Evolutionary conservation across 805 yeast genomes (phyloP).

Genomic region (Teunomyces aglyptinius): DNA sequence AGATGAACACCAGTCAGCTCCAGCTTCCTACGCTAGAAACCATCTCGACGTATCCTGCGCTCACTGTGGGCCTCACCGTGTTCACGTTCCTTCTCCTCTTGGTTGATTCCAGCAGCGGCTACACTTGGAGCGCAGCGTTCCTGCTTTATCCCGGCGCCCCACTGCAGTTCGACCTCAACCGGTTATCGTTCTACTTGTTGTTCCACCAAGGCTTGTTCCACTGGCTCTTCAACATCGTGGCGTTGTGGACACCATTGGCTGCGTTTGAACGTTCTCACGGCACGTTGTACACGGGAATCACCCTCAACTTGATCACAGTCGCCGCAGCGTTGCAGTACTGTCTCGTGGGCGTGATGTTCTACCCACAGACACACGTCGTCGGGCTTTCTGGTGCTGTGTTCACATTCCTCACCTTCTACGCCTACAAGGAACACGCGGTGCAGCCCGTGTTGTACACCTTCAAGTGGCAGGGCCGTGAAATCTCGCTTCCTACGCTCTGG

Average conservation of each 20-base stretch:
- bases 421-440: slow-evolving; percentile 42
- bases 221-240: slow-evolving; percentile 55
- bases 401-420: slow-evolving; percentile 59
- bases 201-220: slow-evolving; percentile 65
- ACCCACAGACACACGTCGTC: slow-evolving; percentile 51
- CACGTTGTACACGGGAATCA: slow-evolving; percentile 80
- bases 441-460: slow-evolving; percentile 40
- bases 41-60: slow-evolving; percentile 46
- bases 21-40: slow-evolving; percentile 2
- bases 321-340: slow-evolving; percentile 65
- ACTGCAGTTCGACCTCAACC: slow-evolving; percentile 42
- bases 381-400: slow-evolving; percentile 79
- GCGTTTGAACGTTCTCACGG: slow-evolving; percentile 73
- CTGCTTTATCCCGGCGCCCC: slow-evolving; percentile 58
- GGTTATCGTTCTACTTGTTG: slow-evolving; percentile 70
- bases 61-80: slow-evolving; percentile 58
- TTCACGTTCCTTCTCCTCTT: slow-evolving; percentile 50
- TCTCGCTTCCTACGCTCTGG: slow-evolving; percentile 55
- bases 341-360: slow-evolving; percentile 47
- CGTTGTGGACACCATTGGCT: slow-evolving; percentile 58
- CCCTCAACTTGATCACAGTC: slow-evolving; percentile 69
- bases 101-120: slow-evolving; percentile 24
- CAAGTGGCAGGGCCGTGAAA: slow-evolving; percentile 31
- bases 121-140: slow-evolving; percentile 33
- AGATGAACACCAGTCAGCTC: neutral